Conservation (phyloP, 192 early-diverging fungal genomes). For the Gonapodya sp. region DNA sequence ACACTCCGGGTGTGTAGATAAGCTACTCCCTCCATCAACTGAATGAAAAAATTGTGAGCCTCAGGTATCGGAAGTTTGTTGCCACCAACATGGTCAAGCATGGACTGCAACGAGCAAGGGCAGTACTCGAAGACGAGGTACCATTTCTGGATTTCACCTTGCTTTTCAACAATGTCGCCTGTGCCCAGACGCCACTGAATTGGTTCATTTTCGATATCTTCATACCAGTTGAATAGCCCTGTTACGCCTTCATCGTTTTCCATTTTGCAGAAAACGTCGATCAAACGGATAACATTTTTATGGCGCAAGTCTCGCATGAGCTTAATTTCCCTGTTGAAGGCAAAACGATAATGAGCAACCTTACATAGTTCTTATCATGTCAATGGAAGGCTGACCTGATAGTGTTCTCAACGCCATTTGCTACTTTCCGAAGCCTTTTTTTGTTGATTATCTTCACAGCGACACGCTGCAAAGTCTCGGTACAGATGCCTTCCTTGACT, state of each 20-base stretch:
- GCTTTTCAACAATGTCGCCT: background rate
- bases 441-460: constrained; percentile 50
- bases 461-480: constrained; percentile 43
- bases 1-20: constrained; percentile 40
- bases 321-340: constrained; percentile 33
- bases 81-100: constrained; percentile 34
- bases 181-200: constrained; percentile 27
- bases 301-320: constrained; percentile 37
- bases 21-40: constrained; percentile 40
- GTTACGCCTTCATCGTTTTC: constrained; percentile 41
- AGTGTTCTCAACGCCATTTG: constrained; percentile 33
- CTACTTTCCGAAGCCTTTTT: constrained; percentile 44
- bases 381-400: constrained; percentile 17
- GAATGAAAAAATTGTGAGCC: constrained; percentile 42
- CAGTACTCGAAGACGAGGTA: constrained; percentile 51
- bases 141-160: constrained; percentile 31
- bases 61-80: constrained; percentile 22
- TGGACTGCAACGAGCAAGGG: constrained; percentile 40
- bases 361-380: background rate
- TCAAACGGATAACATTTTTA: constrained; percentile 34
- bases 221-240: constrained; percentile 44
- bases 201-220: constrained; percentile 44
- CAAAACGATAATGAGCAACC: constrained; percentile 6
- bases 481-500: constrained; percentile 48
- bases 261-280: constrained; percentile 51